Base-by-base conservation (phyloP, 495 filamentous ascomycete species). In the Talaromyces liani region DNA sequence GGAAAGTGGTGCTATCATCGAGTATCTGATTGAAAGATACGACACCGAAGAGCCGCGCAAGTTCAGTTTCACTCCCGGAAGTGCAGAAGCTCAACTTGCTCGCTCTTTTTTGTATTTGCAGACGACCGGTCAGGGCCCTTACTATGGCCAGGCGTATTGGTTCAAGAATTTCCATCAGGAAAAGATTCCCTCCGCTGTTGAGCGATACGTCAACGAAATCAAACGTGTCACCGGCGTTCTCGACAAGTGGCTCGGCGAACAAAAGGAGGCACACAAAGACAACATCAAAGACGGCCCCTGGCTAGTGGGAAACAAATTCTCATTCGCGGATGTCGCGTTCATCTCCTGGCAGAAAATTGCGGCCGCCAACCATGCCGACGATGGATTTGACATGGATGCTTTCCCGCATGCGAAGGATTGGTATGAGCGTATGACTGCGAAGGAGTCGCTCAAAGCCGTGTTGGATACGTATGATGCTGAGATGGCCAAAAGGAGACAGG, bases 1-100 rank as follows among this genome's bases (percentile, higher is more conserved):
- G 82, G 86, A 89, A 66, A 82, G 79, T 7, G 86, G 84, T 61
- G 86, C 87, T 39, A 87, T 88, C 68, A 55, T 88, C 66, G 72
- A 83, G 51, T 90, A 89, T 66, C 71, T 90, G 6, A 67, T 87
- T 56, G 83, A 85, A 31, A 74, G 70, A 27, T 90, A 89, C 75
- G 86, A 89, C 70, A 77, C 58, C 18, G 65, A 77, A 16, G 58
- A 60, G 9, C 58, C 33, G 9, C 45, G 41, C 7, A 73, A 80
- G 63, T 80, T 79, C 62, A 80, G 74, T 68, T 86, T 79, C 68
- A 61, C 70, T 4, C 61, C 67, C 6, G 73, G 72, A 6, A 67
- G 76, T 3, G 67, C 65, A 27, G 79, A 82, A 63, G 68, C 63
- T 6, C 77, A 76, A 63, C 63, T 60, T 41, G 53, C 58, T 45